Evolutionary conservation across 2,329 filamentous ascomycete genomes (phyloP).

Genomic region (Phyllosticta paracitricarpa): DNA sequence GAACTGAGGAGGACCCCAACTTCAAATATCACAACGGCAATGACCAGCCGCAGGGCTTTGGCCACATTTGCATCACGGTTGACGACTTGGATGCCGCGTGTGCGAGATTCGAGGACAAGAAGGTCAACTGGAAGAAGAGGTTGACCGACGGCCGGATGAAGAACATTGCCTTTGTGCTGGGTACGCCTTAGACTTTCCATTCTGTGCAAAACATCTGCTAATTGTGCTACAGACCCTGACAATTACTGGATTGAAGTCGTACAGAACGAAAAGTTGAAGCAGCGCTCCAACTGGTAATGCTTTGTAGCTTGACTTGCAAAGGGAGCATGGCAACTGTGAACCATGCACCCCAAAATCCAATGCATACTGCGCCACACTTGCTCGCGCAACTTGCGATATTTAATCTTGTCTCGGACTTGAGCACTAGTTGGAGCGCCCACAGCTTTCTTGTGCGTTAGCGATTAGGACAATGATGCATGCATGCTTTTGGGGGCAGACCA

Average conservation of each 20-base stretch:
- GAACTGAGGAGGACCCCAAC: conserved; percentile 71
- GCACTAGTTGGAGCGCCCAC: not conserved
- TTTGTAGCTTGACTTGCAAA: not conserved
- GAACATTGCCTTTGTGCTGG: conserved; percentile 84
- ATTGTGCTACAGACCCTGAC: conserved; percentile 49
- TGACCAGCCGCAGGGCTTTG: conserved; percentile 82
- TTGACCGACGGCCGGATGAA: conserved; percentile 87
- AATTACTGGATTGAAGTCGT: conserved; percentile 72
- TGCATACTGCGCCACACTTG: not conserved
- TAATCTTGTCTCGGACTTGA: not conserved
- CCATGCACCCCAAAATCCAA: not conserved
- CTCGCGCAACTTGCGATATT: not conserved
- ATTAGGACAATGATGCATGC: not conserved
- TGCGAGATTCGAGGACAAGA: conserved; percentile 69
- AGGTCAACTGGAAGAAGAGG: conserved; percentile 89
- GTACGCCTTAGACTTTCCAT: conserved; percentile 18
- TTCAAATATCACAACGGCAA: conserved; percentile 94
- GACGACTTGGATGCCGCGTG: conserved; percentile 87
- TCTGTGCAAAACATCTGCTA: conserved; percentile 9
- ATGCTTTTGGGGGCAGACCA: too few species aligned
- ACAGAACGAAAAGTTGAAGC: conserved; percentile 63
- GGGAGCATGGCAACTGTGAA: not conserved
- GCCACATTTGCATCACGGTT: conserved; percentile 80
- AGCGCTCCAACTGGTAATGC: conserved; percentile 28
- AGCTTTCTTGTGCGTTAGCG: not conserved